These are phyloP conservation scores for Xylaria flabelliformis DNA, from an alignment of 495 filamentous ascomycete species.

Conservation along the genomic window DNA sequence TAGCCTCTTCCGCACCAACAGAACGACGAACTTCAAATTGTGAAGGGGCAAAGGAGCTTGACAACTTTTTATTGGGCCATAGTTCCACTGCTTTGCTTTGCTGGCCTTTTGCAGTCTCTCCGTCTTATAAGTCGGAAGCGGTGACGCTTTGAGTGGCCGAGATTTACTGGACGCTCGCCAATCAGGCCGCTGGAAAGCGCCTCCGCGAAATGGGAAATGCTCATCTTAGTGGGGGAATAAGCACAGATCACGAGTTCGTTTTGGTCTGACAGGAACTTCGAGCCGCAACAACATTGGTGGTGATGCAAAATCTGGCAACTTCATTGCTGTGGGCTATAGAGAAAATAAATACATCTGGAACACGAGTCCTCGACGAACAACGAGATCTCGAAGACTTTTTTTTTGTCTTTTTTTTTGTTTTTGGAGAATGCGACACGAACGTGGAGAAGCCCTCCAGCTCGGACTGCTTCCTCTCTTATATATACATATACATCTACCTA, in stretches of 20 bases:
- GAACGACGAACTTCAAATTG: neutral
- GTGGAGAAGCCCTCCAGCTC: constrained; percentile 9
- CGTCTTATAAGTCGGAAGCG: constrained; percentile 35
- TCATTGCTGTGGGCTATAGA: neutral
- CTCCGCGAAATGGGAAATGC: constrained; percentile 35
- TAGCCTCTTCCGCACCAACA: constrained; percentile 28
- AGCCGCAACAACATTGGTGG: constrained; percentile 32
- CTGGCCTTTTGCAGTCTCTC: constrained; percentile 33
- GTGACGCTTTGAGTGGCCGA: constrained; percentile 40
- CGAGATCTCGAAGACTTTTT: neutral
- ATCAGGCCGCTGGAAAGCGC: constrained; percentile 37
- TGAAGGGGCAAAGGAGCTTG: constrained; percentile 17
- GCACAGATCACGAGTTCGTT: constrained; percentile 50
- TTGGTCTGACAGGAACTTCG: constrained; percentile 35
- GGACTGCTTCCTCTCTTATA: constrained; percentile 31
- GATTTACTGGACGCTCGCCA: constrained; percentile 40
- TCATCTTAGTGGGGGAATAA: constrained; percentile 37
- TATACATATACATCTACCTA: constrained; percentile 32
- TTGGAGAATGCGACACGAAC: constrained; percentile 2
- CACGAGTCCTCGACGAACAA: constrained; percentile 7
- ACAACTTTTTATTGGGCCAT: constrained; percentile 38
- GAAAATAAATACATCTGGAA: neutral
- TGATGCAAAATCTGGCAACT: constrained; percentile 25
- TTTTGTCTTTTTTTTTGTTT: neutral
- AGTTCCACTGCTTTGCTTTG: constrained; percentile 34